These are phyloP conservation scores for Cercophora scortea DNA, from an alignment of 495 filamentous ascomycete species.

Conservation along the genomic window DNA sequence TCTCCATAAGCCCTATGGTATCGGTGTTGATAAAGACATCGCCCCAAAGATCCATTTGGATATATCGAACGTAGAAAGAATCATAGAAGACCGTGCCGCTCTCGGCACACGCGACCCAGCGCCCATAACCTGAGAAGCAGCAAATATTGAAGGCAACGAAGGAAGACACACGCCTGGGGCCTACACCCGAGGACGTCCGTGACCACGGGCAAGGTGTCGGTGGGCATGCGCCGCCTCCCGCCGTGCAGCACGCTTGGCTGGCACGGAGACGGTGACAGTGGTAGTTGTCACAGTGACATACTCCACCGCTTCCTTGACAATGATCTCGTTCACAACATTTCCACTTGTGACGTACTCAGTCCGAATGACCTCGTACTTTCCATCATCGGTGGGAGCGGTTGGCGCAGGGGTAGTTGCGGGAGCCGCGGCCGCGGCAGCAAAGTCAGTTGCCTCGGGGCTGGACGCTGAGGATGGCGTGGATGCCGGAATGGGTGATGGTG, in stretches of 20 bases:
- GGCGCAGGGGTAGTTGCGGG: slow-evolving; percentile 21
- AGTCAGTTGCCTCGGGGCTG: not conserved
- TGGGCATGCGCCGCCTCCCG: slow-evolving; percentile 12
- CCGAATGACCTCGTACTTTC: slow-evolving; percentile 27
- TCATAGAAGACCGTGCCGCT: not conserved
- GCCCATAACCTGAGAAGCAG: not conserved
- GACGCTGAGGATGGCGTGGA: not conserved
- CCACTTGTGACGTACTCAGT: slow-evolving; percentile 36
- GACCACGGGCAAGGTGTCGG: slow-evolving; percentile 7
- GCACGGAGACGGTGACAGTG: slow-evolving; percentile 17
- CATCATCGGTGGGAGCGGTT: slow-evolving; percentile 11
- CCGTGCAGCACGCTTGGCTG: slow-evolving; percentile 12
- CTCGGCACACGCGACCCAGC: not conserved
- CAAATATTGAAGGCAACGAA: not conserved
- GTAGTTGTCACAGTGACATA: slow-evolving; percentile 32
- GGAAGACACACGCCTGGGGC: not conserved
- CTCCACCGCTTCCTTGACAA: slow-evolving; percentile 37
- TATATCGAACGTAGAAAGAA: not conserved
- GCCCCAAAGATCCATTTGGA: not conserved
- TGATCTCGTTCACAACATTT: slow-evolving; percentile 31
- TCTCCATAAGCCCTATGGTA: too few species aligned
- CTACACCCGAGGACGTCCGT: too few species aligned
- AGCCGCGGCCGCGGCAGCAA: not conserved
- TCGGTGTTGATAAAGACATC: not conserved
- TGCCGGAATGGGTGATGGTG: not conserved